Percentiles rank a stretch among this genome's conserved stretches.
Conservation (phyloP, 352 stramenopile species). For the Peronospora farinosa region DNA sequence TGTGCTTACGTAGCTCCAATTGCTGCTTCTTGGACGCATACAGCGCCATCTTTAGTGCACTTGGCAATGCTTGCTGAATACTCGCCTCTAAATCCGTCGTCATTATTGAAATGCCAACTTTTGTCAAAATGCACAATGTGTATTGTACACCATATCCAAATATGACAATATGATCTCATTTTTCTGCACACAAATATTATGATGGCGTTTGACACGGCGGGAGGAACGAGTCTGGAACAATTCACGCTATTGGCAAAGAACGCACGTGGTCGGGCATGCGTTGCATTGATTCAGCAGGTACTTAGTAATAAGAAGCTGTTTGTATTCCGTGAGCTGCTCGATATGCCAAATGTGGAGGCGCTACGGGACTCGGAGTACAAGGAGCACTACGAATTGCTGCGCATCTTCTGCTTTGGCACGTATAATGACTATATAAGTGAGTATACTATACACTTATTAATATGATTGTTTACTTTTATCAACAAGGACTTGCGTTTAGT, state of each 20-base stretch:
- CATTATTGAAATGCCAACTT: conserved; percentile 1
- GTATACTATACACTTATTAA: conserved; percentile 1
- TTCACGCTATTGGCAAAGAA: conserved; percentile 91
- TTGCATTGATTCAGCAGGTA: conserved; percentile 90
- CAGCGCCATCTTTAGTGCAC: conserved; percentile 68
- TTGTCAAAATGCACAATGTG: too few species aligned
- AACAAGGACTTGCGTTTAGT: neutral
- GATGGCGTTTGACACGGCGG: conserved; percentile 66
- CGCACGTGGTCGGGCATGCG: conserved; percentile 82
- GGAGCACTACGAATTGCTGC: conserved; percentile 72
- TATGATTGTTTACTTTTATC: neutral
- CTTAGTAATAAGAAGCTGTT: conserved; percentile 90
- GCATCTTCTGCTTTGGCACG: conserved; percentile 88
- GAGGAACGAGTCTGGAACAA: conserved; percentile 82
- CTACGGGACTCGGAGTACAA: conserved; percentile 71
- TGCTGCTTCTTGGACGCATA: conserved; percentile 70
- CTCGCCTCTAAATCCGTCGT: conserved; percentile 42
- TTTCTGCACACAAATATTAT: neutral
- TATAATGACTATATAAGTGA: conserved; percentile 82
- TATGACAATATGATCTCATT: neutral
- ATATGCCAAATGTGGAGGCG: conserved; percentile 87
- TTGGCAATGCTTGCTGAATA: conserved; percentile 57
- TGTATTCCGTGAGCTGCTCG: conserved; percentile 89
- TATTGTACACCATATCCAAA: neutral
- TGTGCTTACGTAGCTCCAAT: conserved; percentile 68